Conservation (phyloP, 768 basidiomycete species). For the Tylopilus felleus region DNA sequence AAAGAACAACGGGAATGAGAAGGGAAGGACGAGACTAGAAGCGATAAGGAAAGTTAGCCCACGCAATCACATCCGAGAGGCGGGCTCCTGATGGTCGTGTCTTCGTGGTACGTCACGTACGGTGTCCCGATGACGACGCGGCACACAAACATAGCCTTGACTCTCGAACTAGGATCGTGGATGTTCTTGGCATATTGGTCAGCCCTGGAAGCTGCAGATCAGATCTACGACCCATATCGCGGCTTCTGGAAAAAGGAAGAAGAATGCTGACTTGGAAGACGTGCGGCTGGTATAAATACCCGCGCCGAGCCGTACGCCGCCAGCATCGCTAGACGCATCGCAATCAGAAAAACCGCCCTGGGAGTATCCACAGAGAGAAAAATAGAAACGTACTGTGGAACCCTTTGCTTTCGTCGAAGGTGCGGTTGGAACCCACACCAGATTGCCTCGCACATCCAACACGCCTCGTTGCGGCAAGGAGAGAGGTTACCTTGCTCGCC, state of each 20-base stretch:
- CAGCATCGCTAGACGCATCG: not conserved
- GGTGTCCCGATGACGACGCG: constrained; percentile 21
- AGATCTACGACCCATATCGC: not conserved
- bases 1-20: not conserved
- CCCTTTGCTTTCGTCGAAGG: constrained; percentile 14
- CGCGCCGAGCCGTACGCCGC: constrained; percentile 24
- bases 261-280: constrained; percentile 22
- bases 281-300: constrained; percentile 23
- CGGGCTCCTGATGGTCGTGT: constrained; percentile 10
- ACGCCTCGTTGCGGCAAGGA: constrained; percentile 10
- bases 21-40: not conserved
- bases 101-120: constrained; percentile 4
- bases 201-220: constrained; percentile 13
- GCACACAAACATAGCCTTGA: constrained; percentile 23
- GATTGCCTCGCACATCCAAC: constrained; percentile 23
- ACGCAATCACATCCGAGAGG: constrained; percentile 23
- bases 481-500: constrained; percentile 20
- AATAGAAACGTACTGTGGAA: constrained; percentile 13
- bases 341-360: constrained; percentile 5
- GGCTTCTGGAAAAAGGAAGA: not conserved
- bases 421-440: constrained; percentile 20
- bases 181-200: constrained; percentile 15
- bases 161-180: constrained; percentile 3
- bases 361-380: not conserved
- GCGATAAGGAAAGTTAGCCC: not conserved